A percentile compares a stretch with the other conserved stretches of the same genome.
These are phyloP conservation scores for Phialemoniopsis sp. DNA, from an alignment of 2,329 filamentous ascomycete species.

Conservation along the genomic window DNA sequence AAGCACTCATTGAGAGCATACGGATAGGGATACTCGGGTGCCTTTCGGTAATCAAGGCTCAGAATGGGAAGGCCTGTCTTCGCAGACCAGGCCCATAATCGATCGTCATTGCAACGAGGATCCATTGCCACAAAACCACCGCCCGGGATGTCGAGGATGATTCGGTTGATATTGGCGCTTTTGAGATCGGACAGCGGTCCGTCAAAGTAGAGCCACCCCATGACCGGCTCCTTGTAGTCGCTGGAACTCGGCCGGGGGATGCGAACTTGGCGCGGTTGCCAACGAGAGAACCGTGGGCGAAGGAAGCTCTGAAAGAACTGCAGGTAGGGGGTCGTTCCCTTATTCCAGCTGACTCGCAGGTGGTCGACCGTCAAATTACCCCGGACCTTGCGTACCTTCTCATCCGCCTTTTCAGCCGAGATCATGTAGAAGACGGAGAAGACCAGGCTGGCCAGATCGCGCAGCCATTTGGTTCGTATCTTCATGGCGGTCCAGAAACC, in stretches of 20 bases:
- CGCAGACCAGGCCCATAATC: constrained; percentile 86
- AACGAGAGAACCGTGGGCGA: constrained; percentile 74
- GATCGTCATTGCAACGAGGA: constrained; percentile 91
- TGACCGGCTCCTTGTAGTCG: constrained; percentile 77
- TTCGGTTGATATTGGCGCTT: constrained; percentile 62
- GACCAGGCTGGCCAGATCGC: constrained; percentile 76
- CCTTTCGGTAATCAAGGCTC: constrained; percentile 87
- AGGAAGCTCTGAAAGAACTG: constrained; percentile 66
- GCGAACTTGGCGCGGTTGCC: constrained; percentile 75
- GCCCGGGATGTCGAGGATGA: constrained; percentile 87
- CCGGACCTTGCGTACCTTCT: constrained; percentile 90
- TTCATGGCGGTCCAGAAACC: constrained; percentile 99
- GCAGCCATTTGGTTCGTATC: constrained; percentile 71
- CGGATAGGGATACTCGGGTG: constrained; percentile 79
- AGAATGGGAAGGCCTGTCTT: constrained; percentile 85
- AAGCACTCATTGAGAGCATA: constrained; percentile 86
- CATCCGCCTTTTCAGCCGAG: constrained; percentile 89
- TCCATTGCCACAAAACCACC: constrained; percentile 97
- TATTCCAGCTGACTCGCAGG: constrained; percentile 91
- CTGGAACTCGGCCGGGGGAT: constrained; percentile 79
- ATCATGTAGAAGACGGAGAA: constrained; percentile 91
- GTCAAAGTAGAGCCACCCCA: constrained; percentile 92
- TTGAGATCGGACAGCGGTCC: constrained; percentile 71
- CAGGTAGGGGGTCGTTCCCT: constrained; percentile 84
- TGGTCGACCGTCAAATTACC: constrained; percentile 87